phyloP scores from a whole-genome alignment of 495 filamentous ascomycete genomes.

The Aspergillus panamensis region DNA sequence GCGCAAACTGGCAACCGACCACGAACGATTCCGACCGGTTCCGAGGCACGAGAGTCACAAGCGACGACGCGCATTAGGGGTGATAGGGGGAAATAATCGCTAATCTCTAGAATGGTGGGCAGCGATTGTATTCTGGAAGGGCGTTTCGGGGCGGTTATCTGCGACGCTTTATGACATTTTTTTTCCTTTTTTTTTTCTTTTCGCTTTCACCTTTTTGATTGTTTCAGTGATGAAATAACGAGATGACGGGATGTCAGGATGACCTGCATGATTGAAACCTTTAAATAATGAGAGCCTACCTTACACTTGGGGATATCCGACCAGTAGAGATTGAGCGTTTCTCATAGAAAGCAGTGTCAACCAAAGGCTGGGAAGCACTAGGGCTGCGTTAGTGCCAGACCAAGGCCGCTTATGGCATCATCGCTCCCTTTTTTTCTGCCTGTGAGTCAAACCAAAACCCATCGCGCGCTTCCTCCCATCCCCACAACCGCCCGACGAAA shows the following conservation, averaged over 20 bases:
- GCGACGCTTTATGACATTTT: slow-evolving; percentile 21
- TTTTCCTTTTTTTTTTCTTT: slow-evolving; percentile 11
- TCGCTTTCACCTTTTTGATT: slow-evolving; percentile 25
- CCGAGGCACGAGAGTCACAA: slow-evolving; percentile 26
- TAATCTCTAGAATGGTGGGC: slow-evolving; percentile 15
- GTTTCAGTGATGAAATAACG: slow-evolving; percentile 14
- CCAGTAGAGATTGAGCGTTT: neutral
- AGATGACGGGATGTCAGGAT: slow-evolving; percentile 7
- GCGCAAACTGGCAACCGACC: slow-evolving; percentile 77
- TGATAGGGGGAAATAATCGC: slow-evolving; percentile 33
- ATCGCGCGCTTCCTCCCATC: slow-evolving; percentile 26
- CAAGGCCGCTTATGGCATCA: slow-evolving; percentile 41
- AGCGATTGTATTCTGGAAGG: slow-evolving; percentile 20
- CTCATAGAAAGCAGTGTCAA: neutral
- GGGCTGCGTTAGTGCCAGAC: slow-evolving; percentile 23
- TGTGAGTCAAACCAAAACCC: slow-evolving; percentile 34
- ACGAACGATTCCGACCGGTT: slow-evolving; percentile 49
- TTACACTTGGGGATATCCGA: neutral
- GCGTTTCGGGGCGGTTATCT: slow-evolving; percentile 23
- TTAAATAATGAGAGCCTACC: neutral
- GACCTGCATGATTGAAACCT: slow-evolving; percentile 7
- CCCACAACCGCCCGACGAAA: slow-evolving; percentile 27
- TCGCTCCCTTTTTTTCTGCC: slow-evolving; percentile 22
- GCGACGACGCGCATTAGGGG: slow-evolving; percentile 35
- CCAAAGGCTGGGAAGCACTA: slow-evolving; percentile 17